Base-by-base conservation (phyloP, 1,139 yeast genomes). In the Saccharomyces hybrid region DNA sequence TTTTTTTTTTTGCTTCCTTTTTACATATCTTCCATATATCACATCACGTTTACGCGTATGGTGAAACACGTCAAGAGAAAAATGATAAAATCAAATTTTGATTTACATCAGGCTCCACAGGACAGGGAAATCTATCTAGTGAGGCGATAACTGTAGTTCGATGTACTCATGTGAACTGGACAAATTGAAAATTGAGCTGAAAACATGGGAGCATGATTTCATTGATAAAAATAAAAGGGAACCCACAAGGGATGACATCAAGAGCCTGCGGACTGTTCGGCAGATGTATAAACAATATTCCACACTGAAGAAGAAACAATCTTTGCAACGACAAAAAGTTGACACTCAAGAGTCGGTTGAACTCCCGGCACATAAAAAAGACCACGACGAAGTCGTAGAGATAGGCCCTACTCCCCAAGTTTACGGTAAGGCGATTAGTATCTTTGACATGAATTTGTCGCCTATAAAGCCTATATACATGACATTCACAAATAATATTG, bases 401-500 rank as follows among this genome's bases (percentile, higher is more conserved):
- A 53, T 69, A 32, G 73, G 73, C 1, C 73, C 73, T 9, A 70
- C 73, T 0, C 73, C 73, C 4, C 73, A 70, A 52, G 62, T 70
- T 20, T 60, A 63, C 48, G 73, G 73, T 4, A 67, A 66, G 52
- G 63, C 69, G 6, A 61, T 68, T 16, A 63, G 71, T 48, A 61
- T 70, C 13, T 65, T 69, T 42, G 73, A 69, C 38, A 59, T 67
- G 61, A 60, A 58, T 20, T 47, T 69, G 5, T 68, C 72, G 3
- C 70, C 72, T 5, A 57, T 64, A 5, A 64, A 63, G 50, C 44
- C 44, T 3, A 20, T 38, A 16, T 38, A 38, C 44, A 38, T 38
- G 44, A 16, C 25, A 6, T 20, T 20, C 20, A 5, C 44, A 38
- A 38, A 38, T 38, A 9, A 20, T 20, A 16, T 16, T 4, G 26